phyloP scores from a whole-genome alignment of 495 filamentous ascomycete genomes.

The Penicillium lividum region DNA sequence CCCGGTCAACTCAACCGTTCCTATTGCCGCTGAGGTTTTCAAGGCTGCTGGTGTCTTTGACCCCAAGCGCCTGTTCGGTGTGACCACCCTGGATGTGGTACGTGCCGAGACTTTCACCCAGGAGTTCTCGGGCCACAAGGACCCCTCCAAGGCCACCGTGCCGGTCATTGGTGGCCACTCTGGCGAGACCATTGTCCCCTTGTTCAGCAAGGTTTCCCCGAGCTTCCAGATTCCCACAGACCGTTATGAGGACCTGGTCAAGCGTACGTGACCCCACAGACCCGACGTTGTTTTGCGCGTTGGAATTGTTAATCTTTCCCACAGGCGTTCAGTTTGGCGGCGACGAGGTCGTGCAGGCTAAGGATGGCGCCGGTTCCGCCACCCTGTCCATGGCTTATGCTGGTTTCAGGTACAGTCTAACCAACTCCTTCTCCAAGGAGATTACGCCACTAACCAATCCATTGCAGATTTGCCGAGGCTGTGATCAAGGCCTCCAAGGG shows the following conservation, averaged over 20 bases:
- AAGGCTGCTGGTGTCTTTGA: slow-evolving; percentile 92
- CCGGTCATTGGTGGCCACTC: slow-evolving; percentile 97
- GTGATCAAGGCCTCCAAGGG: slow-evolving; percentile 85
- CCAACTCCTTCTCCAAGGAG: neutral
- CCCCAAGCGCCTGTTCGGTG: slow-evolving; percentile 91
- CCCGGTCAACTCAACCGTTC: slow-evolving; percentile 98
- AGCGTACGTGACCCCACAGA: slow-evolving; percentile 57
- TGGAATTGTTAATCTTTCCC: slow-evolving; percentile 10
- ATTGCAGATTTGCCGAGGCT: slow-evolving; percentile 80
- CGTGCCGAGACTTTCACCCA: slow-evolving; percentile 96
- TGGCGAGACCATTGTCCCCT: slow-evolving; percentile 94
- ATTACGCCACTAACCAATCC: slow-evolving; percentile 27
- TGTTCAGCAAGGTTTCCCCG: slow-evolving; percentile 89
- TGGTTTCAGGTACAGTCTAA: slow-evolving; percentile 72
- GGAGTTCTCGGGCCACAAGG: slow-evolving; percentile 75
- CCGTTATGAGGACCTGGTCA: slow-evolving; percentile 81
- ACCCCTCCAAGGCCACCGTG: slow-evolving; percentile 77
- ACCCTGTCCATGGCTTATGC: slow-evolving; percentile 98
- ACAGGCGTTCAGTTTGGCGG: slow-evolving; percentile 92
- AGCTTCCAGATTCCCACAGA: slow-evolving; percentile 78
- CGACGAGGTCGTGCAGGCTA: slow-evolving; percentile 97
- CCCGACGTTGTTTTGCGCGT: neutral
- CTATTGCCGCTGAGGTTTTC: slow-evolving; percentile 94
- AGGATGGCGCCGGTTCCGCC: slow-evolving; percentile 92
- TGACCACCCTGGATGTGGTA: slow-evolving; percentile 97